Base-by-base conservation (phyloP, 768 basidiomycete species). In the Inosperma sp. region DNA sequence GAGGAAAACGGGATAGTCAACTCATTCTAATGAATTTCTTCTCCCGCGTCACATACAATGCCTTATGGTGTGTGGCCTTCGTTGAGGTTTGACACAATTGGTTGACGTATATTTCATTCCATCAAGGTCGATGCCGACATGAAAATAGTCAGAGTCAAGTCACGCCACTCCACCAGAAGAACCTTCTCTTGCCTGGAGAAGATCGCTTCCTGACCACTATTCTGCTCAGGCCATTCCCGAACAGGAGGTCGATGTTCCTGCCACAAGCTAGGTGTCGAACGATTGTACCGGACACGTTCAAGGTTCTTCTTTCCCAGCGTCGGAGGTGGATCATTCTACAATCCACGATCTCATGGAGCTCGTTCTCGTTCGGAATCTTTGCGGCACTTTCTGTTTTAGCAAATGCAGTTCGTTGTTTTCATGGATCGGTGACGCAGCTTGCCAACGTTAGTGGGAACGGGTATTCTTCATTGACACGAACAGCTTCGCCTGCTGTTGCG, bases 11-110 rank as follows among this genome's bases (percentile, higher is more conserved):
- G 35, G 96, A 99, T 72, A 93, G 91, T 68, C 96, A 99, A 66
- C 84, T 99, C 57, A 90, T 99, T 63, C 79, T 99, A 61, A 99
- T 99, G 96, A 96, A 97, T 72, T 99, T 99, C 68, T 98, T 98
- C 74, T 95, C 93, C 42, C 84, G 91, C 39, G 96, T 99, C 60
- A 99, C 96, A 14, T 99, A 98, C 71, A 98, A 99, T 67, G 86
- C 62, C 71, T 99, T 53, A 98, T 99, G 96, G 96, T 96, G 62
- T 56, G 84, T 73, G n/a, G n/a, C n/a, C n/a, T n/a, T 16, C 49
- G 14, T 17, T 42, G 43, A 16, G 31, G 8, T 21, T 14, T 14
- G 7, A 2, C 21, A 26, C 10, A 6, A 14, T 34, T n/a, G n/a
- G n/a, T n/a, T n/a, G n/a, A n/a, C n/a, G 19, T 40, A 27, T 33